These are phyloP conservation scores for Vitis hybrid DNA, from an alignment of 177 flowering plant genomes.

Conservation along the genomic window DNA sequence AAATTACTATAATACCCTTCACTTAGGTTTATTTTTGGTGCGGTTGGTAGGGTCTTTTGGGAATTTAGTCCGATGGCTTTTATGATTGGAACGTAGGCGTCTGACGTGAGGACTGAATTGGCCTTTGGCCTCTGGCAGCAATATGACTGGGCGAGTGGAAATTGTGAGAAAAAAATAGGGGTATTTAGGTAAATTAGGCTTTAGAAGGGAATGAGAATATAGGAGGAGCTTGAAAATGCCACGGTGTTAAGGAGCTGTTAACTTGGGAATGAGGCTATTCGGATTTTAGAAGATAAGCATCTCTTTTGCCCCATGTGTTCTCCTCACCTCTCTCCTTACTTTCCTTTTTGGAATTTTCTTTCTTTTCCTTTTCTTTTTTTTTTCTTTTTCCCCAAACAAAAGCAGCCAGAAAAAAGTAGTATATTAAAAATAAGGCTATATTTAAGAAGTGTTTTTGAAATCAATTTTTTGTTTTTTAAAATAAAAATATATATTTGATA, in stretches of 20 bases:
- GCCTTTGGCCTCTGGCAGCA: slow-evolving; percentile 12
- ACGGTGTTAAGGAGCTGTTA: slow-evolving; percentile 22
- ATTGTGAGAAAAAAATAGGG: slow-evolving; percentile 1
- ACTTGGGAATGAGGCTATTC: slow-evolving; percentile 6
- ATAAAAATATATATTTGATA: no score
- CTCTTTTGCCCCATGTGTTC: slow-evolving; percentile 21
- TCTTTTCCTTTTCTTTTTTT: background rate
- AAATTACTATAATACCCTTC: background rate
- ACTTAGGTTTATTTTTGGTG: slow-evolving; percentile 10
- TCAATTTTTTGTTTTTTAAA: no score
- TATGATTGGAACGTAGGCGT: background rate
- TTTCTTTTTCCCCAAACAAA: background rate
- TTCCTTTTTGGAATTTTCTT: background rate
- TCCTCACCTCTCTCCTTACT: background rate
- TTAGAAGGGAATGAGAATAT: background rate
- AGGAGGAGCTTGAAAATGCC: slow-evolving; percentile 13
- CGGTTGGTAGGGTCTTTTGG: no score
- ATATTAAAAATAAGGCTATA: background rate
- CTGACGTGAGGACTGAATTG: slow-evolving; percentile 11
- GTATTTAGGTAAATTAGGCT: background rate
- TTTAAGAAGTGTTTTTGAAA: no score
- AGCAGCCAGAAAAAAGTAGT: no score
- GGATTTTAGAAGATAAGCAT: slow-evolving; percentile 18
- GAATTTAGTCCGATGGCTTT: no score
- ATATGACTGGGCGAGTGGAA: background rate